phyloP scores from a whole-genome alignment of 1,284 basidiomycete genomes.

The Farysia itapuensis region DNA sequence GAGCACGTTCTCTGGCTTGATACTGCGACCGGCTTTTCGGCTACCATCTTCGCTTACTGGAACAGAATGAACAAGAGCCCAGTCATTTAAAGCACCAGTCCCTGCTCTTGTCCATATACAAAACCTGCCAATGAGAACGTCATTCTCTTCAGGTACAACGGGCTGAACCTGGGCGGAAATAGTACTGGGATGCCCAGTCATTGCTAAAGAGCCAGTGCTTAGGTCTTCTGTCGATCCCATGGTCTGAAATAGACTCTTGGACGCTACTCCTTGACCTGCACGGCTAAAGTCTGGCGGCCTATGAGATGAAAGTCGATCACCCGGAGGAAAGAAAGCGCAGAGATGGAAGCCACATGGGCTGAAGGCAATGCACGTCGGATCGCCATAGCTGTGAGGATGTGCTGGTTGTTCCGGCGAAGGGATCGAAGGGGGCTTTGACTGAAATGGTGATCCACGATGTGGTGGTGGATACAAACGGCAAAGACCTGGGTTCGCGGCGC shows the following conservation, averaged over 20 bases:
- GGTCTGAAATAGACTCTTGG: no score
- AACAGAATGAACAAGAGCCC: slow-evolving; percentile 16
- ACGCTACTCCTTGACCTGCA: no score
- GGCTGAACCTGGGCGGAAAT: no score
- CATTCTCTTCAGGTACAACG: no score
- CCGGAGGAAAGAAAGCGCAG: slow-evolving; percentile 14
- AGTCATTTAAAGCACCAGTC: slow-evolving; percentile 27
- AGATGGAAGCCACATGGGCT: slow-evolving; percentile 38
- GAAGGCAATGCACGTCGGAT: slow-evolving; percentile 26
- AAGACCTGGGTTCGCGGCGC: slow-evolving; percentile 1
- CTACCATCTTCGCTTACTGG: not conserved
- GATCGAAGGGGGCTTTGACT: no score
- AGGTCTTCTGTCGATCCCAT: no score
- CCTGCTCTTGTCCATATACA: slow-evolving; percentile 37
- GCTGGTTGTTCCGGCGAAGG: no score
- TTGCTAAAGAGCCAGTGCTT: no score
- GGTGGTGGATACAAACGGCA: slow-evolving; percentile 12
- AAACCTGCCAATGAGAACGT: slow-evolving; percentile 1
- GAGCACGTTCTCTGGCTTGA: slow-evolving; percentile 21
- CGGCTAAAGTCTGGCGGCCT: no score
- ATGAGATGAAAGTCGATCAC: no score
- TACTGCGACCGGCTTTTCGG: not conserved
- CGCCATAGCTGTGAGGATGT: slow-evolving; percentile 6
- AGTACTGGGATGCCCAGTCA: no score
- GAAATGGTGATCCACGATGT: no score